Evolutionary conservation across 2,329 filamentous ascomycete species (phyloP), one percentile per base, ranked within the genome.

Genomic region (Trichoderma sp.): DNA sequence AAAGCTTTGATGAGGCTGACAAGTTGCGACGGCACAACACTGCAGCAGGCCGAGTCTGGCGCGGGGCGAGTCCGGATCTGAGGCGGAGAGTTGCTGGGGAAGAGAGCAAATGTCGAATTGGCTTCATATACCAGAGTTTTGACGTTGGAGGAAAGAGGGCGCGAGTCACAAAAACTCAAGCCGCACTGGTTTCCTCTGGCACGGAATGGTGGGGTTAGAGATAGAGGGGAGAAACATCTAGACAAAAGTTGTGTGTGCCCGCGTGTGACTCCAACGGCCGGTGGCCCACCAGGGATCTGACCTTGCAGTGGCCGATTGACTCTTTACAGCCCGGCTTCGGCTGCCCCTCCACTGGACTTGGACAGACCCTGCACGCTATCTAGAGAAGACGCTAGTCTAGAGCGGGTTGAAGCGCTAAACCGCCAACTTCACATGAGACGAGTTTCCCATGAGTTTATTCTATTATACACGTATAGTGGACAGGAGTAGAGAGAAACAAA

Each of bases 1-100:
- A 71, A 74, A 78, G 75, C 73, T 74, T 73, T 76, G 75, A 77
- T 59, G 77, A 78, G 71, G 75, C 77, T 70, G 77, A 75, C 73
- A 81, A 76, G 74, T 71, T 74, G 75, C 79, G 79, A 71, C 67
- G 73, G 68, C 73, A 68, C 71, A 70, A 47, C 64, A 73, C 66
- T 69, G 73, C 73, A 75, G 72, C 73, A 73, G 74, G 72, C 74
- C 71, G 70, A 59, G 50, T 67, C 67, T 73, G 68, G 62, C 64
- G 58, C 55, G 74, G 30, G 70, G 43, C 58, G 34, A 61, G 36
- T 43, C 28, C 58, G 39, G 61, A 53, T 43, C 32, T 66, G 53
- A 59, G 63, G 71, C 70, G 74, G 39, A 72, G 50, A 50, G 66
- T 70, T 50, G 62, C 63, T 43, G 69, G 72, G 23, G 70, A 65